Evolutionary conservation across 805 yeast genomes (phyloP), one percentile per base, ranked within the genome.

Genomic region (Yarrowia sp.): DNA sequence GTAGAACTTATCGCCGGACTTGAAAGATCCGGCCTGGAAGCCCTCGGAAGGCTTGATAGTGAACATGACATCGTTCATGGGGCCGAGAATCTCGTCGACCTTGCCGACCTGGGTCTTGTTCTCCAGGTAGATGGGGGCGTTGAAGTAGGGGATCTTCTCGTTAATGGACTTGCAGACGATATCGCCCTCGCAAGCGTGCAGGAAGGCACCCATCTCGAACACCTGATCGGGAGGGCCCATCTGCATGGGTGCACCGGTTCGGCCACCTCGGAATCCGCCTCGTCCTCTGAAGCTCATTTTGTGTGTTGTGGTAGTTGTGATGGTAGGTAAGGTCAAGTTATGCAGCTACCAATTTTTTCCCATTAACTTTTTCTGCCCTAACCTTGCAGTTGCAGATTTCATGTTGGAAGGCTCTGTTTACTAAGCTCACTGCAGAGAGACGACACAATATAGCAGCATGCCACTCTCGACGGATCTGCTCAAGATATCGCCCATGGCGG

Each of bases 161-260:
- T 95, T 95, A 73, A 90, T 89, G 57, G 98, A 92, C 74, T 92
- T 90, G 81, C 98, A 95, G 65, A 95, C 96, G 74, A 95, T 89
- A 74, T 95, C 99, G 66, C 96, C 97, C 78, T 95, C 99, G 77
- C 97, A 92, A 13, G 95, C 83, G 75, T 92, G 97, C 75, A 90
- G 71, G 75, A 92, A 95, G 28, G 90, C 76, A 68, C 99, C 99
- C 96, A 95, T 89, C 79, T 92, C 98, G 72, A 89, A 71, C n/a
- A 95, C 98, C 65, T 86, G 80, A 70, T 93, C 99, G 74, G 99
- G 99, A 45, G 99, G 99, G 63, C 99, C 99, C 79, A 87, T 91
- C 73, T 87, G 92, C 68, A 81, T 82, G 53, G 86, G 78, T 67
- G 88, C 86, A 69, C 92, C 88, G 70, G 89, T 83, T 76, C 89